phyloP scores from a whole-genome alignment of 2,329 filamentous ascomycete species.

The Fusarium euwallaceae region DNA sequence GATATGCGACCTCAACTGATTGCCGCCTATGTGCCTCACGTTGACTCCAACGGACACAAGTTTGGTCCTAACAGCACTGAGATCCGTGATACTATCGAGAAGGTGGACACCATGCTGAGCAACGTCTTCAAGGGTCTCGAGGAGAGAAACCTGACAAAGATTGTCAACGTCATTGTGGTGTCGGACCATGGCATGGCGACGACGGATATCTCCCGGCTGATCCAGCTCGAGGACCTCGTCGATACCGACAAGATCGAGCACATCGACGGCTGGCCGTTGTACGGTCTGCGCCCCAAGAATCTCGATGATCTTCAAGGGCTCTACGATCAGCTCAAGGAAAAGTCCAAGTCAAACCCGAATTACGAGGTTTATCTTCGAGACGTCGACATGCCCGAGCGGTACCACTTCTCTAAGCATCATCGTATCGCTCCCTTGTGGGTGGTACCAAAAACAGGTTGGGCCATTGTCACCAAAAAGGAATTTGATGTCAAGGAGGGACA shows the following conservation, averaged over 20 bases:
- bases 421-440: slow-evolving; percentile 97
- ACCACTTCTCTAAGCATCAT: slow-evolving; percentile 89
- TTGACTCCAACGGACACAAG: slow-evolving; percentile 87
- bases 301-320: slow-evolving; percentile 74
- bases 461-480: slow-evolving; percentile 84
- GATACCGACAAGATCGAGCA: slow-evolving; percentile 83
- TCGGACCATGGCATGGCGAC: slow-evolving; percentile 99
- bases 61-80: slow-evolving; percentile 97
- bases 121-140: slow-evolving; percentile 81
- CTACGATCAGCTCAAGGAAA: slow-evolving; percentile 71
- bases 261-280: slow-evolving; percentile 93
- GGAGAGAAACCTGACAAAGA: slow-evolving; percentile 83
- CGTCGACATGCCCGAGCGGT: slow-evolving; percentile 89
- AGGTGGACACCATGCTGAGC: slow-evolving; percentile 88
- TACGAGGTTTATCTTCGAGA: slow-evolving; percentile 91
- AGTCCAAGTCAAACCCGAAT: slow-evolving; percentile 72
- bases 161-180: slow-evolving; percentile 96
- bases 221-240: slow-evolving; percentile 91
- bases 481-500: slow-evolving; percentile 78
- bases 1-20: slow-evolving; percentile 87
- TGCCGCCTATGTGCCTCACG: slow-evolving; percentile 93
- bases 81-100: slow-evolving; percentile 80
- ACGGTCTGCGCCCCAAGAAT: slow-evolving; percentile 86
- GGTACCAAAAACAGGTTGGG: slow-evolving; percentile 92
- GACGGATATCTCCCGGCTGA: slow-evolving; percentile 81